phyloP scores from a whole-genome alignment of 495 filamentous ascomycete genomes.

The Diplogelasinospora grovesii region DNA sequence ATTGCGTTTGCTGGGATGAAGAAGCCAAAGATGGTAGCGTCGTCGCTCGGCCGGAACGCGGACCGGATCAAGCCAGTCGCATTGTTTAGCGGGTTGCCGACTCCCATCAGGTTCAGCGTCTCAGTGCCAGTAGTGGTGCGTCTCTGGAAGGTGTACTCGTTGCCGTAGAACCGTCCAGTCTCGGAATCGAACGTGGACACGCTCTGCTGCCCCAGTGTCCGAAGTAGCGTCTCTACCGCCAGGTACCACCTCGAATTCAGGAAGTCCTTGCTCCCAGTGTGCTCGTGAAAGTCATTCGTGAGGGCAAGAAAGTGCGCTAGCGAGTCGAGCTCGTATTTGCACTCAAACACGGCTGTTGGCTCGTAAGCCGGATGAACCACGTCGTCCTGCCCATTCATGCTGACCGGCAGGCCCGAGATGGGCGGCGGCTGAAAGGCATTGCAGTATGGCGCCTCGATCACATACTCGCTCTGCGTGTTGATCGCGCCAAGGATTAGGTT shows the following conservation, averaged over 20 bases:
- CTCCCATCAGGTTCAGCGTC: slow-evolving; percentile 72
- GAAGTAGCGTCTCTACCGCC: slow-evolving; percentile 67
- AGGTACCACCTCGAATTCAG: slow-evolving; percentile 71
- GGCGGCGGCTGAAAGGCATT: slow-evolving; percentile 96
- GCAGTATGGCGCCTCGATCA: slow-evolving; percentile 93
- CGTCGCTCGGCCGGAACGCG: slow-evolving; percentile 94
- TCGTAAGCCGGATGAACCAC: slow-evolving; percentile 82
- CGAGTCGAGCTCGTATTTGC: slow-evolving; percentile 98
- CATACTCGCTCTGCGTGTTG: slow-evolving; percentile 91
- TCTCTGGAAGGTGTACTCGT: slow-evolving; percentile 83
- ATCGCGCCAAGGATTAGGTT: slow-evolving; percentile 88
- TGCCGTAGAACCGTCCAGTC: slow-evolving; percentile 54
- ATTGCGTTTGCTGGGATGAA: slow-evolving; percentile 96
- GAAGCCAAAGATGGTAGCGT: slow-evolving; percentile 92
- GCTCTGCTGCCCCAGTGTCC: slow-evolving; percentile 70
- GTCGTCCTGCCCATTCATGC: slow-evolving; percentile 72
- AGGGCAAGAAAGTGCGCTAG: slow-evolving; percentile 86
- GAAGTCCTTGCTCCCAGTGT: slow-evolving; percentile 71
- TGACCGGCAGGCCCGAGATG: slow-evolving; percentile 62
- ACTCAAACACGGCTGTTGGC: slow-evolving; percentile 82
- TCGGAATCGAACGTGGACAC: slow-evolving; percentile 68
- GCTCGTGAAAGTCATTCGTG: slow-evolving; percentile 75
- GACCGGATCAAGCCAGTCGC: slow-evolving; percentile 82
- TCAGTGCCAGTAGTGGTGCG: slow-evolving; percentile 78
- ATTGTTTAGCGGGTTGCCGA: slow-evolving; percentile 84